phyloP scores from a whole-genome alignment of 2,329 filamentous ascomycete genomes.

The Fusarium clavum region DNA sequence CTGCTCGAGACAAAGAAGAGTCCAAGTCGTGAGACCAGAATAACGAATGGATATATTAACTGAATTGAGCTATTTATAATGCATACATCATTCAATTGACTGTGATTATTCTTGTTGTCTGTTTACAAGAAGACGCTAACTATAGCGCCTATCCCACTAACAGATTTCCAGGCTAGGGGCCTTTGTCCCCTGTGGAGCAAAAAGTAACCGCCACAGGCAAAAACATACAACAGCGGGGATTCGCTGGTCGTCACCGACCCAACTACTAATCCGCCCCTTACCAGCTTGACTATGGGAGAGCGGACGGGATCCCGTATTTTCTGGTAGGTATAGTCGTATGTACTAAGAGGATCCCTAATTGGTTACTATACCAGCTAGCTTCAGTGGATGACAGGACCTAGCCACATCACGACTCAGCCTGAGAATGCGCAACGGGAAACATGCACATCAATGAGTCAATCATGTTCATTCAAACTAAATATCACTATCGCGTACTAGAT shows the following conservation, averaged over 20 bases:
- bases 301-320: neutral
- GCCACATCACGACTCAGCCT: neutral
- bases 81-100: neutral
- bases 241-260: neutral
- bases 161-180: neutral
- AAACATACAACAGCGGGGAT: neutral
- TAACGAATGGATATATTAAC: neutral
- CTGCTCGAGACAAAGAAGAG: neutral
- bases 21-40: neutral
- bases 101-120: neutral
- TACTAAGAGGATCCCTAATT: neutral
- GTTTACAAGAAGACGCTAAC: no score
- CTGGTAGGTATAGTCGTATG: neutral
- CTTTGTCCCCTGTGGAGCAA: neutral
- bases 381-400: neutral
- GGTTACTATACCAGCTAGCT: accelerated
- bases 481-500: neutral
- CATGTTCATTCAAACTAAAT: neutral
- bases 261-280: neutral
- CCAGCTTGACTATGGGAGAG: neutral
- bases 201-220: neutral
- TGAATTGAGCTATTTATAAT: neutral
- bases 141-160: neutral
- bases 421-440: no score
- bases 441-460: neutral